These are phyloP conservation scores for Hymenoscyphus scutula DNA, from an alignment of 2,329 filamentous ascomycete genomes.

Conservation along the genomic window DNA sequence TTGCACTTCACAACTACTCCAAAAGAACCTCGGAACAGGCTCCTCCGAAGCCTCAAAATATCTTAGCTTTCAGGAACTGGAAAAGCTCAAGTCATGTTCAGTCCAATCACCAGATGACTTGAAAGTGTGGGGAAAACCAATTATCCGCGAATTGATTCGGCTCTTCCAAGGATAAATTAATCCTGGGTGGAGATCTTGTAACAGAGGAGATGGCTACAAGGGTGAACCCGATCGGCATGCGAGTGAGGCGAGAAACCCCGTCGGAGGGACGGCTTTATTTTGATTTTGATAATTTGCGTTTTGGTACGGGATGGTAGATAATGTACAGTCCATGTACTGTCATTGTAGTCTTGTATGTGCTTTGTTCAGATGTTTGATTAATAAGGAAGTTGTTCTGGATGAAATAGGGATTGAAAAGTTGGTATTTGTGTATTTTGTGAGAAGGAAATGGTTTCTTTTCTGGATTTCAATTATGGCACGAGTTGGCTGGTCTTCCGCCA, in stretches of 20 bases:
- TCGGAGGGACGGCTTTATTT: slow-evolving; percentile 3
- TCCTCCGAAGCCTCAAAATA: background rate
- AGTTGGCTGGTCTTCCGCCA: too few species aligned
- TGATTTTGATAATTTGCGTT: too few species aligned
- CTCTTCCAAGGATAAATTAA: background rate
- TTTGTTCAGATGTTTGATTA: too few species aligned
- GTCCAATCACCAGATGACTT: background rate
- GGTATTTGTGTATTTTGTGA: too few species aligned
- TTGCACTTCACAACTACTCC: background rate
- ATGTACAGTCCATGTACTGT: too few species aligned
- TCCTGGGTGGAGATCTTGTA: background rate
- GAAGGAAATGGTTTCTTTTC: too few species aligned
- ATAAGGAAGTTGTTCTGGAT: too few species aligned
- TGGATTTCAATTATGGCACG: too few species aligned
- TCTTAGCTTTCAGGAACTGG: background rate
- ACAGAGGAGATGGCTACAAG: background rate
- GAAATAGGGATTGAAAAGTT: too few species aligned
- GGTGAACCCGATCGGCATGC: too few species aligned
- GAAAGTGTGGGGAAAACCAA: background rate
- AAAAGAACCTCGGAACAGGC: background rate
- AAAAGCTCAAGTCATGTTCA: background rate
- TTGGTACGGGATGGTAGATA: too few species aligned
- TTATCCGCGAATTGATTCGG: slow-evolving; percentile 8
- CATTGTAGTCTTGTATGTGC: too few species aligned
- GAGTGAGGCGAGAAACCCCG: background rate